These are phyloP conservation scores for Ophiognomonia clavigignenti-juglandacearum DNA, from an alignment of 2,329 filamentous ascomycete genomes.

Conservation along the genomic window DNA sequence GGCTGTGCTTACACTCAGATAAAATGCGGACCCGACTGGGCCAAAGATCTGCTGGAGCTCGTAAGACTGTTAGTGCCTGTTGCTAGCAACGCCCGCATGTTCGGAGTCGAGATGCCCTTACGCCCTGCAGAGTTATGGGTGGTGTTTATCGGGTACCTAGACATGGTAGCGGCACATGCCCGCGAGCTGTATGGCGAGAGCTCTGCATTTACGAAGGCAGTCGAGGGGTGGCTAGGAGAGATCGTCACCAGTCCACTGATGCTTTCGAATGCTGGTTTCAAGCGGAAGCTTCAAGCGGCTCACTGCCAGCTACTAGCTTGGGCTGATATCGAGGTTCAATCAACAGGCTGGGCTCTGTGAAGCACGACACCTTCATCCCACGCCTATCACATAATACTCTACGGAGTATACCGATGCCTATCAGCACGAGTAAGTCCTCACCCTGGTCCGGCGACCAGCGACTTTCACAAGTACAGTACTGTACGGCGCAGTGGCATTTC, in stretches of 20 bases:
- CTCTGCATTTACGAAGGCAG: neutral
- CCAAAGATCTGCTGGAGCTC: neutral
- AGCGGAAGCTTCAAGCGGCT: neutral
- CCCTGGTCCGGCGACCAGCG: too few species aligned
- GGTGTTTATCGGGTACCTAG: neutral
- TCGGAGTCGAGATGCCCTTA: neutral
- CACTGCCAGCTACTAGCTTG: neutral
- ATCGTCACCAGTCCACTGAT: neutral
- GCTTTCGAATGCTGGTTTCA: neutral
- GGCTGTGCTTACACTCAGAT: neutral
- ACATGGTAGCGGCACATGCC: neutral
- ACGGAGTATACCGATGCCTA: too few species aligned
- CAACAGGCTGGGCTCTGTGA: too few species aligned
- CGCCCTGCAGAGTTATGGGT: neutral
- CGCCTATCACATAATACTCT: too few species aligned
- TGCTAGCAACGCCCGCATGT: neutral
- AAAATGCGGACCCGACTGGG: neutral
- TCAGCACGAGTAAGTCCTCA: too few species aligned
- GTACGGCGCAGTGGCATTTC: too few species aligned
- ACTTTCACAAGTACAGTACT: too few species aligned
- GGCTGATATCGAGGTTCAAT: neutral
- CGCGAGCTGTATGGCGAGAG: neutral
- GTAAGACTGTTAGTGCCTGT: neutral
- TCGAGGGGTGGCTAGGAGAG: neutral
- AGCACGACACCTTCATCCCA: too few species aligned